Evolutionary conservation across 306 rosid genomes (phyloP), one percentile per base, ranked within the genome.

Genomic region (Astragalus glycyphyllos): DNA sequence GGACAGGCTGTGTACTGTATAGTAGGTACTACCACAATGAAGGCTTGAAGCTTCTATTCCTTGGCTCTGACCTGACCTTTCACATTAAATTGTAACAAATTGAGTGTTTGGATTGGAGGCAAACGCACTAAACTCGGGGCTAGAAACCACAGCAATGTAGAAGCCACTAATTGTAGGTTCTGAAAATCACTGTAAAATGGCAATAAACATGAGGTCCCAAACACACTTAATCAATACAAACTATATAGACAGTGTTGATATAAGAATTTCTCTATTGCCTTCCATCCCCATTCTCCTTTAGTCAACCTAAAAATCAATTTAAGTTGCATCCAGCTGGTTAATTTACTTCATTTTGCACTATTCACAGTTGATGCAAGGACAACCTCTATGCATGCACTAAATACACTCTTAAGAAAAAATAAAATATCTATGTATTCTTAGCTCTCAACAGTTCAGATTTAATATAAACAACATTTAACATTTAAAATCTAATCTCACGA

Each of bases 1-100:
- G 57, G 44, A 66, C 72, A 49, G 58, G 16, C 14, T 8, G 58
- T 32, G 14, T 4, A 32, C 55, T 10, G 14, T 31, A 49, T 47
- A 14, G 35, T 51, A 16, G 16, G 48, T 11, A 34, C 26, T 11
- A 50, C 11, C 7, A 32, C 5, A 37, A 37, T 51, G 38, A 8
- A 41, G 37, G 10, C 50, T 51, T 51, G 62, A 68, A 51, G 49
- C 32, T 53, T n/a, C 13, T 17, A 20, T 40, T 53, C 41, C 63
- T 44, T 53, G 23, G 50, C 26, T 38, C 32, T 11, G 64, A 40
- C 38, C 40, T 34, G 26, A 53, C 51, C 73, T 37, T 68, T 57
- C 42, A 31, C 17, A 57, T 31, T 14, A 31, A 57, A 6, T 31
- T 57, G 13, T 57, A n/a, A n/a, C n/a, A n/a, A n/a, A n/a, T n/a